Base-by-base conservation (phyloP, 2,329 filamentous ascomycete species). In the Fusarium sarcochroum region DNA sequence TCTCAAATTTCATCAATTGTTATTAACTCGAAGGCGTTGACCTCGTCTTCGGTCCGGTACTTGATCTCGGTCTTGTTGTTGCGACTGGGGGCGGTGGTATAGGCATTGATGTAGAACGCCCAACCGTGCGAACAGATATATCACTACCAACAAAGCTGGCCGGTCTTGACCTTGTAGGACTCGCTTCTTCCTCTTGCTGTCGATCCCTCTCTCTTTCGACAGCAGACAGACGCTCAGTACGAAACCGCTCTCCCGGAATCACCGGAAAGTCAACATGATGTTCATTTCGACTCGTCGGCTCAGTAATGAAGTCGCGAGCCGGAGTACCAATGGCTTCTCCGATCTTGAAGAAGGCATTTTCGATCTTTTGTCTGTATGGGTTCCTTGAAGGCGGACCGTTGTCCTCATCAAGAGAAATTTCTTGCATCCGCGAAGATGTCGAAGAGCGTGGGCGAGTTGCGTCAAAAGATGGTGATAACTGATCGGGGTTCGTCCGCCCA, bases 311-410 rank as follows among this genome's bases (percentile, higher is more conserved):
- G n/a, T 84, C 79, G 3, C 81, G 78, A 1, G 82, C 79, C 30
- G 85, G 81, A 1, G 81, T 83, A 5, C 84, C 83, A 1, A 89
- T 68, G 15, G 82, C 80, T 13, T 83, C 78, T 9, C 81, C 82
- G 6, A 86, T 63, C 7, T 69, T 76, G 6, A 78, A 82, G 8
- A 89, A 69, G 10, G 75, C 68, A 10, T 75, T 78, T 5, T 85
- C 83, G 4, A 86, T 76, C 50, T 75, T 83, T 3, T 77, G 76
- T 66, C 84, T 76, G 38, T 76, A 78, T 0, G 34, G 38, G 2
- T 58, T 67, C 10, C 46, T 27, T 2, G 37, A 5, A 0, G 51
- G 17, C 5, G 76, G 77, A 7, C 61, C 68, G 40, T 77, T 74
- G 0, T 32, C 41, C 6, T 47, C 41, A 1, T 20, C 40, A 1